These are phyloP conservation scores for Acaromyces ingoldii DNA, from an alignment of 1,284 basidiomycete species.

Conservation along the genomic window DNA sequence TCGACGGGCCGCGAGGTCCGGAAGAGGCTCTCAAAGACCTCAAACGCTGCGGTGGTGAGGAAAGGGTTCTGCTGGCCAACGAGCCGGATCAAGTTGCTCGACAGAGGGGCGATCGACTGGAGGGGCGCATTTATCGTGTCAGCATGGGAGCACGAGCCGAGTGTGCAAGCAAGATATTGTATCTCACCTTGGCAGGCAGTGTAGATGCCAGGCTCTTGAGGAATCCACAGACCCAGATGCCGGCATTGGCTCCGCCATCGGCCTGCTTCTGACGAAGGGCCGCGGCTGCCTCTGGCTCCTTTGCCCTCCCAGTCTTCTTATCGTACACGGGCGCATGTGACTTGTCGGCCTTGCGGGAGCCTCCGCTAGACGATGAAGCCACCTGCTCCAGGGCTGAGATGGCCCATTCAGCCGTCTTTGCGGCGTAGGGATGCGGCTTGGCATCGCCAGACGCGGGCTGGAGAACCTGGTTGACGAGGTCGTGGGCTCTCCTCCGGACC, in stretches of 20 bases:
- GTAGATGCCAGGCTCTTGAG: conserved; percentile 34
- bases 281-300: conserved; percentile 35
- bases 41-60: conserved; percentile 44
- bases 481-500: conserved; percentile 83
- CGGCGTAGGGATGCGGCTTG: conserved; percentile 75
- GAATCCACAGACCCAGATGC: conserved; percentile 46
- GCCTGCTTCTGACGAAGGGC: conserved; percentile 34
- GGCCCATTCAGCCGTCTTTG: conserved; percentile 71
- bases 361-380: conserved; percentile 63
- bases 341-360: conserved; percentile 56
- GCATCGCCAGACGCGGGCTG: background rate
- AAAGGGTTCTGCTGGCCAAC: conserved; percentile 46
- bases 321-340: conserved; percentile 32
- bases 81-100: conserved; percentile 30
- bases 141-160: too few relatives aligned
- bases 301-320: conserved; percentile 41
- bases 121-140: too few relatives aligned
- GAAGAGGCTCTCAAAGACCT: conserved; percentile 48
- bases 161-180: too few relatives aligned
- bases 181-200: conserved; percentile 30
- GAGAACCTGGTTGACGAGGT: conserved; percentile 69
- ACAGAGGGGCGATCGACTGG: conserved; percentile 20
- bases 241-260: conserved; percentile 36
- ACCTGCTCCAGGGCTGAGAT: conserved; percentile 65
- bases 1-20: conserved; percentile 26